Percentiles rank a stretch among this genome's conserved stretches.
phyloP scores from a whole-genome alignment of 1,284 basidiomycete genomes.

The Volvariella volvacea region DNA sequence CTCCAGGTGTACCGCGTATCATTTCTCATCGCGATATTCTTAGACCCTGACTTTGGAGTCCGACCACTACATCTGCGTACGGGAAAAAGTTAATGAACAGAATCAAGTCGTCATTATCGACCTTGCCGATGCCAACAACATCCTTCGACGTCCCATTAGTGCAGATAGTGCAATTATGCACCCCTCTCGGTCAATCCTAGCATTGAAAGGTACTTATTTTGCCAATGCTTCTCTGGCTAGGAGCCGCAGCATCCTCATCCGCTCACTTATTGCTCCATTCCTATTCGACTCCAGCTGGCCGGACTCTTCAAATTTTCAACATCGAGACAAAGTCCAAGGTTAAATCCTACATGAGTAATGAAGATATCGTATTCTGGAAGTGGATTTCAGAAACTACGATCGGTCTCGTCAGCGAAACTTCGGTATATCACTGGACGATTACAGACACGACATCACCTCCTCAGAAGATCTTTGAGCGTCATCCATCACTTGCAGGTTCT shows the following conservation, averaged over 20 bases:
- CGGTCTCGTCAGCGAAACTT: conserved; percentile 92
- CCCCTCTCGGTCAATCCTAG: conserved; percentile 94
- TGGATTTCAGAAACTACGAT: conserved; percentile 92
- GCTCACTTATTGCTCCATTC: conserved; percentile 4
- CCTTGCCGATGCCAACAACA: conserved; percentile 92
- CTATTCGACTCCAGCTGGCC: too few relatives aligned
- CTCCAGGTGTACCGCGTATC: conserved; percentile 1
- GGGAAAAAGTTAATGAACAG: conserved; percentile 84
- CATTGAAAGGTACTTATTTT: conserved; percentile 72
- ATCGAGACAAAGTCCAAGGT: conserved; percentile 97
- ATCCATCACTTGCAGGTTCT: conserved; percentile 87
- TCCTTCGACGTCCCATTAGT: conserved; percentile 93
- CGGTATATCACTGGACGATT: conserved; percentile 94
- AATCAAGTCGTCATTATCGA: conserved; percentile 98
- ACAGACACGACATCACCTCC: conserved; percentile 67
- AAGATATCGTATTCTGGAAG: conserved; percentile 98
- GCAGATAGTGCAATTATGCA: conserved; percentile 99
- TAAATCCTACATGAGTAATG: conserved; percentile 91
- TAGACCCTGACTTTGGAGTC: conserved; percentile 91
- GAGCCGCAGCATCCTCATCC: too few relatives aligned
- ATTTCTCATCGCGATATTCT: conserved; percentile 5
- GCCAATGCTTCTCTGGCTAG: neutral
- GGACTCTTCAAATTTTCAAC: conserved; percentile 98
- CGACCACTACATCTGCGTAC: conserved; percentile 94
- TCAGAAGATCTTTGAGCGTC: conserved; percentile 94